Evolutionary conservation across 2,329 filamentous ascomycete species (phyloP).

Genomic region (Ambrosiella beaveri): DNA sequence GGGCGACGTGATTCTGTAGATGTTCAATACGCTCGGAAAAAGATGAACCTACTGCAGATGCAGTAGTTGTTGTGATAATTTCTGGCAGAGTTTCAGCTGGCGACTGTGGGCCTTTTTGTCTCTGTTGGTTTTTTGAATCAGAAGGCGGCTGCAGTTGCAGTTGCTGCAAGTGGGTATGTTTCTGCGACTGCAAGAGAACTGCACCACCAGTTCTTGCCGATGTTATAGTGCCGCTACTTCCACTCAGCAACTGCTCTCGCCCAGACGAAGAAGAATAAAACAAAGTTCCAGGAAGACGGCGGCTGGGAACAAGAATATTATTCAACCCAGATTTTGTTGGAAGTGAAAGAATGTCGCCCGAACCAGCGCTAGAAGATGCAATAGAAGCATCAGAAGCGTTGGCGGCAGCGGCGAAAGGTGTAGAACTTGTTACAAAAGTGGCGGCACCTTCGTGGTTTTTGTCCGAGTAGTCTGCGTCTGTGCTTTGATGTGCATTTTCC

Average conservation of each 20-base stretch:
- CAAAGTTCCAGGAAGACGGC: background rate
- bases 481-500: background rate
- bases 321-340: background rate
- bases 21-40: background rate
- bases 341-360: background rate
- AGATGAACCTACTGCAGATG: background rate
- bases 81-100: background rate
- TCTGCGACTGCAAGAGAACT: background rate
- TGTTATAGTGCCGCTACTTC: background rate
- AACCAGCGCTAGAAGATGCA: background rate
- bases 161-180: background rate
- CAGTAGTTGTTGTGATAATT: background rate
- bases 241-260: background rate
- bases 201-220: background rate
- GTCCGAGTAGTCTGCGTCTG: background rate
- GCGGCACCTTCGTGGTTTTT: background rate
- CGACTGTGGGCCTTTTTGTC: background rate
- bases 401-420: background rate
- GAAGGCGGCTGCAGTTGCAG: background rate
- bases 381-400: background rate
- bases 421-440: background rate
- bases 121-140: background rate
- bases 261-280: background rate
- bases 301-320: background rate
- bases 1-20: background rate